Evolutionary conservation across 2,329 filamentous ascomycete species (phyloP).

Genomic region (Fusarium kyushuense): DNA sequence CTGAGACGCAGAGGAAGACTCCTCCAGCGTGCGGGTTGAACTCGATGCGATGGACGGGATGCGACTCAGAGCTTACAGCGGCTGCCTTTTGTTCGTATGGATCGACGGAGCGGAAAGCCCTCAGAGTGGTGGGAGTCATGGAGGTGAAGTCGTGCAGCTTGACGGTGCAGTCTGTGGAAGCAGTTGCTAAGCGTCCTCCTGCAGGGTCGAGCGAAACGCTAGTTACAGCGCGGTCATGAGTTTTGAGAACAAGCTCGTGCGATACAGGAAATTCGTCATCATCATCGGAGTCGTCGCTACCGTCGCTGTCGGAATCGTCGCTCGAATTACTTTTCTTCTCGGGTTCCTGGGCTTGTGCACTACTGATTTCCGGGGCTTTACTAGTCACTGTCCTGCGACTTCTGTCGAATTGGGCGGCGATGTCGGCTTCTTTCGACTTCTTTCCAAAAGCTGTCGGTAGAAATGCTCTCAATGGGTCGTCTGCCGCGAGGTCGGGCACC

Average conservation of each 20-base stretch:
- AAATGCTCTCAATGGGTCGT: conserved; percentile 81
- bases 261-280: conserved; percentile 92
- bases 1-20: conserved; percentile 86
- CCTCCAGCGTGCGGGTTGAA: conserved; percentile 87
- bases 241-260: conserved; percentile 92
- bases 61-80: conserved; percentile 79
- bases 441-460: conserved; percentile 89
- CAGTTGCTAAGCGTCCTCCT: conserved; percentile 87
- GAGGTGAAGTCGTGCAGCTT: conserved; percentile 96
- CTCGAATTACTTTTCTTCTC: conserved; percentile 59
- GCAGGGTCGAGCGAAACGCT: conserved; percentile 86
- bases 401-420: conserved; percentile 83
- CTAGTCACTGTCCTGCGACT: conserved; percentile 70
- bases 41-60: conserved; percentile 85
- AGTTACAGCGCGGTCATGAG: conserved; percentile 89
- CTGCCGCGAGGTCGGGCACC: conserved; percentile 63
- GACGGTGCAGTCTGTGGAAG: conserved; percentile 88
- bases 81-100: conserved; percentile 80
- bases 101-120: conserved; percentile 93
- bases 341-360: conserved; percentile 31
- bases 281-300: conserved; percentile 73
- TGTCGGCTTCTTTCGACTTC: conserved; percentile 77
- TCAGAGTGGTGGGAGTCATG: conserved; percentile 94
- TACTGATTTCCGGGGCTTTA: conserved; percentile 26
- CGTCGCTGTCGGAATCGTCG: conserved; percentile 60